phyloP scores from a whole-genome alignment of 148 eudicot genomes.

The Pouteria glomerata region DNA sequence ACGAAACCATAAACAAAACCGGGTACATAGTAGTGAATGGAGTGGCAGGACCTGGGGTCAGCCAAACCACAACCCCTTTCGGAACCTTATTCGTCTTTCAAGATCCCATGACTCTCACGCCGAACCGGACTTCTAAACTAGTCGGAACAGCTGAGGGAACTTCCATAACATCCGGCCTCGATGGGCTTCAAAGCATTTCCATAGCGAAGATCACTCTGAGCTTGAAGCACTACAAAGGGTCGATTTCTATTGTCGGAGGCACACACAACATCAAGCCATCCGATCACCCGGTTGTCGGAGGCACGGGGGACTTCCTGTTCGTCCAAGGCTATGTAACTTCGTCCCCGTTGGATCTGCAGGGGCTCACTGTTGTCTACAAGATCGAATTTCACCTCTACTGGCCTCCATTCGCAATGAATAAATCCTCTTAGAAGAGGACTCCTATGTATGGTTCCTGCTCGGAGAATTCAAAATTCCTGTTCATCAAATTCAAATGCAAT shows the following conservation, averaged over 20 bases:
- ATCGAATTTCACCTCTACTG: slow-evolving; percentile 43
- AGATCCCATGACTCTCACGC: slow-evolving; percentile 31
- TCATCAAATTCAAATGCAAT: background rate
- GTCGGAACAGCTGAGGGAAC: slow-evolving; percentile 31
- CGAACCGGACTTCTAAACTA: no score
- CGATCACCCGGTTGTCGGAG: slow-evolving; percentile 41
- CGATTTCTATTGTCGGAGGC: slow-evolving; percentile 38
- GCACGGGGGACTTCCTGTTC: slow-evolving; percentile 46
- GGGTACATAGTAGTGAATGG: slow-evolving; percentile 26
- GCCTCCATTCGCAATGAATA: slow-evolving; percentile 53
- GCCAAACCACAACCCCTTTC: slow-evolving; percentile 35
- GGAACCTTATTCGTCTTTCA: slow-evolving; percentile 32
- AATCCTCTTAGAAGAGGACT: no score
- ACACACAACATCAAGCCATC: slow-evolving; percentile 25
- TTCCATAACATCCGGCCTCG: slow-evolving; percentile 29
- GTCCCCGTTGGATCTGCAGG: slow-evolving; percentile 22
- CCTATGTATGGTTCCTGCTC: no score
- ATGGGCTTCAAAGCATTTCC: slow-evolving; percentile 30
- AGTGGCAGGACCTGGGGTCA: slow-evolving; percentile 19
- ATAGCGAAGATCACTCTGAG: slow-evolving; percentile 27
- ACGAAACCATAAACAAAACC: slow-evolving; percentile 30
- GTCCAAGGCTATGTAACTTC: slow-evolving; percentile 43
- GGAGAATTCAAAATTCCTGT: background rate
- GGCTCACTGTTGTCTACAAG: slow-evolving; percentile 30
- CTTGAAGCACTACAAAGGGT: slow-evolving; percentile 31